phyloP scores from a whole-genome alignment of 768 basidiomycete species.

The Mycena epipterygia region DNA sequence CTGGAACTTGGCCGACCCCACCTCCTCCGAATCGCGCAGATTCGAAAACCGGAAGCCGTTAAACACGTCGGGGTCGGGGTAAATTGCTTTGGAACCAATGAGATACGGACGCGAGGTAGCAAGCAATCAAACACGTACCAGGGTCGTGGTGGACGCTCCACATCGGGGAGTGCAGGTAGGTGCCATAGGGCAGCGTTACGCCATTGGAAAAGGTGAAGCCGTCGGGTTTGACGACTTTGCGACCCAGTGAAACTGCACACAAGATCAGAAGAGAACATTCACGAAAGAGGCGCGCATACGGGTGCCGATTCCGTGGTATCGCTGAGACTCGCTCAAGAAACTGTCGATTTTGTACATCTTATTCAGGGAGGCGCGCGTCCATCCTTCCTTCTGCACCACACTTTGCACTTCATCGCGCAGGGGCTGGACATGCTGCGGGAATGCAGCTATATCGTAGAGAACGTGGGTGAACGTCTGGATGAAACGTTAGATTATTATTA shows the following conservation, averaged over 20 bases:
- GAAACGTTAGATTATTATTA: background rate
- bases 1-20: constrained; percentile 25
- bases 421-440: constrained; percentile 39
- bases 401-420: constrained; percentile 52
- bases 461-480: constrained; percentile 42
- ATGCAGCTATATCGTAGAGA: constrained; percentile 42
- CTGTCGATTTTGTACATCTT: constrained; percentile 52
- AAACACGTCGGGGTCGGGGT: constrained; percentile 27
- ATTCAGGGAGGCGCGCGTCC: constrained; percentile 41
- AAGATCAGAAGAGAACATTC: background rate
- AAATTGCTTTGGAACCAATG: constrained; percentile 11
- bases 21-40: constrained; percentile 19
- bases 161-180: constrained; percentile 28
- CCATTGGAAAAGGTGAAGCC: constrained; percentile 43
- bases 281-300: constrained; percentile 32
- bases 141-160: constrained; percentile 30
- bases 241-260: constrained; percentile 31
- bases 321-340: constrained; percentile 48
- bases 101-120: background rate
- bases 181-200: constrained; percentile 35
- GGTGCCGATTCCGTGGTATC: constrained; percentile 41
- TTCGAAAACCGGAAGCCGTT: constrained; percentile 32
- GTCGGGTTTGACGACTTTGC: constrained; percentile 32
- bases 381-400: constrained; percentile 44
- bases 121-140: background rate